Evolutionary conservation across 129 eudicot genomes (phyloP), one percentile per base, ranked within the genome.

Genomic region (Flaveria robusta): DNA sequence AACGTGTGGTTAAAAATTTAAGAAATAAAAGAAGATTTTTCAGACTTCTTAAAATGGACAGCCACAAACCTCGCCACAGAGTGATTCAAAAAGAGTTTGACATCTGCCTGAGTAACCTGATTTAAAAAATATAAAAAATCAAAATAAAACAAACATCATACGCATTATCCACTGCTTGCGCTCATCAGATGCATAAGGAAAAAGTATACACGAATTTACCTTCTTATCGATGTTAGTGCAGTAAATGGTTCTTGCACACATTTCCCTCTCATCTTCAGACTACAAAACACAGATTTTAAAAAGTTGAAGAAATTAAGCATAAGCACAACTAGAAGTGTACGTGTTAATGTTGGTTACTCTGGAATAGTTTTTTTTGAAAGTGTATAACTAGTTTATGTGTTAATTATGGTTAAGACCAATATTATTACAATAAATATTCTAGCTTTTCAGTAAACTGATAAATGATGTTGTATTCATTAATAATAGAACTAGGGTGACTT

Each of bases 181-280:
- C 29, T 63, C 5, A 7, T 63, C 19, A 63, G 0, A 13, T 63
- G 68, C 43, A 29, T 63, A 14, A 15, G 64, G 9, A 31, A 9
- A 78, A 79, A 52, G 16, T 15, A 13, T 23, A 51, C 9, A 56
- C 31, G 12, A 41, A 27, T 43, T n/a, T 12, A 89, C 97, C 98
- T 90, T 92, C 82, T 92, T 92, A 64, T 92, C 98, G 52, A 92
- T 92, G 88, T 92, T 89, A 60, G 98, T 86, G 64, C 96, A 89
- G 59, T 92, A 92, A 54, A 92, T 88, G 74, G 98, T 92, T 67
- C 96, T 84, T 54, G 96, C 88, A 51, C 98, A 92, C 98, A 92
- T 92, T 83, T 92, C 98, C 85, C 98, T 83, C 83, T 92, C 98
- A 79, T 92, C 93, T 83, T 89, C 98, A 81, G 93, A 84, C 88